A percentile compares a stretch with the other conserved stretches of the same genome.
phyloP scores from a whole-genome alignment of 495 filamentous ascomycete species.

The Trichoderma erinaceum region DNA sequence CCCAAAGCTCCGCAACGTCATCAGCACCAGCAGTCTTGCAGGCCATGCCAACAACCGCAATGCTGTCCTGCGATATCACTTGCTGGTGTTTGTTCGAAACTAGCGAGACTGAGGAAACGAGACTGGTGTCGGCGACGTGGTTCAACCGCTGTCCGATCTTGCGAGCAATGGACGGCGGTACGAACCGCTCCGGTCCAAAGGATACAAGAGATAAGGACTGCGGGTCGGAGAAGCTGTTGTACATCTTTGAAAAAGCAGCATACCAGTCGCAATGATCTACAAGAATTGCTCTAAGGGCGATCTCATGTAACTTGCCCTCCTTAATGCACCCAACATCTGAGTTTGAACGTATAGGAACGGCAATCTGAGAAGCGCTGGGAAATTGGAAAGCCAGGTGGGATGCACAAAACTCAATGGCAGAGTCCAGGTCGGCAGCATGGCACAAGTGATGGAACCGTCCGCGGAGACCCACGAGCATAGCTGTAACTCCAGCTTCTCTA shows the following conservation, averaged over 20 bases:
- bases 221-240: neutral
- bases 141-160: neutral
- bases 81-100: neutral
- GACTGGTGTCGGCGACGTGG: neutral
- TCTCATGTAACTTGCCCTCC: neutral
- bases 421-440: neutral
- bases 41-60: conserved; percentile 51
- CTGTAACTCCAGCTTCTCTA: neutral
- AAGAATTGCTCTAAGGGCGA: neutral
- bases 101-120: neutral
- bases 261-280: neutral
- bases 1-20: conserved; percentile 41
- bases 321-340: neutral
- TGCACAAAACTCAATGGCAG: neutral
- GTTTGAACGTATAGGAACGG: neutral
- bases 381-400: neutral
- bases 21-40: conserved; percentile 44
- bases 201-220: neutral
- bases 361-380: neutral
- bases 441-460: neutral
- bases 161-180: neutral
- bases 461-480: neutral
- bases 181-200: conserved; percentile 9
- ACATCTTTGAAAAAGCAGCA: neutral
- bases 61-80: conserved; percentile 26